Percentiles rank a stretch among this genome's conserved stretches.
phyloP scores from a whole-genome alignment of 2,329 filamentous ascomycete species.

The Pestalotiopsis sp. region DNA sequence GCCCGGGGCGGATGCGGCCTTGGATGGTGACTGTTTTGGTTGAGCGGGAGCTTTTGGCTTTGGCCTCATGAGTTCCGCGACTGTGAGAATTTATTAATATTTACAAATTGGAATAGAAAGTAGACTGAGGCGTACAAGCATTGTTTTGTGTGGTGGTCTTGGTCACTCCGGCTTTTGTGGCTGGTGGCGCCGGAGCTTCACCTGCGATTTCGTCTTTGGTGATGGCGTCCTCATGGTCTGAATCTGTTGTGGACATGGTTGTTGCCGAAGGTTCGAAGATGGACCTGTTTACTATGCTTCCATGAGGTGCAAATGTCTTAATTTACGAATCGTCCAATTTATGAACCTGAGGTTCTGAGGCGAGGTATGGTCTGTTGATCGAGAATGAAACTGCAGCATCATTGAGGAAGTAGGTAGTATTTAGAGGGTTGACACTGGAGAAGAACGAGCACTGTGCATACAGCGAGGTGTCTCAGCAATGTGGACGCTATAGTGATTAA shows the following conservation, averaged over 20 bases:
- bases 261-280: neutral
- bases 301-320: neutral
- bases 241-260: constrained; percentile 24
- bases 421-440: too few relatives aligned
- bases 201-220: constrained; percentile 42
- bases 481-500: neutral
- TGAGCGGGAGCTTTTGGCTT: constrained; percentile 40
- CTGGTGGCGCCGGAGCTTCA: constrained; percentile 31
- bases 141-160: constrained; percentile 34
- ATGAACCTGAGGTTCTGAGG: too few relatives aligned
- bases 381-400: too few relatives aligned
- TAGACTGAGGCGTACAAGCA: constrained; percentile 38
- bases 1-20: constrained; percentile 11
- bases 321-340: too few relatives aligned
- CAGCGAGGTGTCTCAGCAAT: neutral
- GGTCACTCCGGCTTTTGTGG: constrained; percentile 19
- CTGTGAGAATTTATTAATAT: constrained; percentile 25
- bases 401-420: too few relatives aligned
- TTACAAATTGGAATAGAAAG: neutral
- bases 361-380: too few relatives aligned
- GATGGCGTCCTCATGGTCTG: constrained; percentile 39
- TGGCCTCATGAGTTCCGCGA: constrained; percentile 57
- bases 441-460: neutral
- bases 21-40: constrained; percentile 18
- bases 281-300: neutral